A percentile compares a stretch with the other conserved stretches of the same genome.
These are phyloP conservation scores for Ophiostoma perfectum DNA, from an alignment of 2,329 filamentous ascomycete genomes.

Conservation along the genomic window DNA sequence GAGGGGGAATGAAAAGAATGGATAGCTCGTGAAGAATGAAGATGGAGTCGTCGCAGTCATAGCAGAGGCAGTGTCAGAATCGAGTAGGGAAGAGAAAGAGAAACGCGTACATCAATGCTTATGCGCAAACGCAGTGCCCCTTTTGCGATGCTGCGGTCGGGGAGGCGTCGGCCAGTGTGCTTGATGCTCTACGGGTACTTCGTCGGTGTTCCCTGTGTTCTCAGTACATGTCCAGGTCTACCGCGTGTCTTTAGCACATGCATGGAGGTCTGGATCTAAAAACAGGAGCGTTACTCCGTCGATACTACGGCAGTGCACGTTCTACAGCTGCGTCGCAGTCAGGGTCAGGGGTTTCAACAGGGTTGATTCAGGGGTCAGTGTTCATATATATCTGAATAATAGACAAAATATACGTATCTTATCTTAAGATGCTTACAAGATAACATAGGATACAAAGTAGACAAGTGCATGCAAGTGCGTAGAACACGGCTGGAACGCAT, in stretches of 20 bases:
- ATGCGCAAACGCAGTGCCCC: conserved; percentile 9
- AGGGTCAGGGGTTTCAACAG: conserved; percentile 14
- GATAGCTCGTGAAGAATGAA: conserved; percentile 2
- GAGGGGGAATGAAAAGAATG: neutral
- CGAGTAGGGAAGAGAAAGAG: neutral
- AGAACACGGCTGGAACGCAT: neutral
- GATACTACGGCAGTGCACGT: neutral
- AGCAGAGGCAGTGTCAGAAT: neutral
- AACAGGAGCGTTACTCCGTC: conserved; percentile 5
- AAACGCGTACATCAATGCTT: neutral
- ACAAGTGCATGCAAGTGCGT: neutral
- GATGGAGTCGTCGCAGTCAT: neutral
- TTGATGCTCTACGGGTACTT: neutral
- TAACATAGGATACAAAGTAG: neutral
- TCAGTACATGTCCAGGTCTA: neutral
- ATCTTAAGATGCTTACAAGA: neutral
- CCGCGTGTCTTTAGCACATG: neutral
- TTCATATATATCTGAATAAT: neutral
- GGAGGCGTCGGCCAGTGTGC: neutral
- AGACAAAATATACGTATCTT: too few species aligned
- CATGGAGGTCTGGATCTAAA: neutral
- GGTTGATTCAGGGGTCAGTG: conserved; percentile 10
- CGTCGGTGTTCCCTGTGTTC: neutral
- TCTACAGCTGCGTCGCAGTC: conserved; percentile 8
- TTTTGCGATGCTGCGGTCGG: conserved; percentile 4